phyloP scores from a whole-genome alignment of 2,329 filamentous ascomycete species.

The Macrophomina tecta region DNA sequence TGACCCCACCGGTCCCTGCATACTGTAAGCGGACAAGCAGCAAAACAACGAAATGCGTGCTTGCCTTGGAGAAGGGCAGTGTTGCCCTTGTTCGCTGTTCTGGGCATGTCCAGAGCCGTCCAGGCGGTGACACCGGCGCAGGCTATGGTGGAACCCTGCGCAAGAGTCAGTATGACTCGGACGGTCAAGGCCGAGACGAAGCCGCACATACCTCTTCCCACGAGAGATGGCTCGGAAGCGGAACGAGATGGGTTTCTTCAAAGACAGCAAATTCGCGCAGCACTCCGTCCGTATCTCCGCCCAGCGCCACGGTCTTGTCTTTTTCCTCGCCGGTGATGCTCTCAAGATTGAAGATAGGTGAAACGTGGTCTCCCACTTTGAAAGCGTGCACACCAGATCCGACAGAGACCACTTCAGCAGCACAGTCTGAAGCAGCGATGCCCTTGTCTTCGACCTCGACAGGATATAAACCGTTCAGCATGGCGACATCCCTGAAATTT shows the following conservation, averaged over 20 bases:
- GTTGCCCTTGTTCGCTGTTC: no score
- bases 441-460: conserved; percentile 29
- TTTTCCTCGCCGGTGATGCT: conserved; percentile 31
- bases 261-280: conserved; percentile 32
- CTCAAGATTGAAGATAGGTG: conserved; percentile 29
- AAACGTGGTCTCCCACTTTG: conserved; percentile 35
- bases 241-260: no score
- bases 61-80: no score
- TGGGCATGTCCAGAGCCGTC: no score
- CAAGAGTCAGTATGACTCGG: no score
- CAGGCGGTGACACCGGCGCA: no score
- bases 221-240: no score
- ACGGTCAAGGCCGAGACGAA: no score
- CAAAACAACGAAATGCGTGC: no score
- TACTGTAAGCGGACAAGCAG: no score
- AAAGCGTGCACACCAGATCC: conserved; percentile 34
- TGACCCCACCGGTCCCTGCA: conserved; percentile 47
- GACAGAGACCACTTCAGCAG: conserved; percentile 35
- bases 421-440: conserved; percentile 36
- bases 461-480: conserved; percentile 35
- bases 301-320: conserved; percentile 24
- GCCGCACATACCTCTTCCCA: no score
- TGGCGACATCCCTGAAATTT: conserved; percentile 39
- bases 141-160: no score
- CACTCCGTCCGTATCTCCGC: conserved; percentile 32